Evolutionary conservation across 768 basidiomycete genomes (phyloP), one percentile per base, ranked within the genome.

Genomic region (Psilocybe subaeruginosa): DNA sequence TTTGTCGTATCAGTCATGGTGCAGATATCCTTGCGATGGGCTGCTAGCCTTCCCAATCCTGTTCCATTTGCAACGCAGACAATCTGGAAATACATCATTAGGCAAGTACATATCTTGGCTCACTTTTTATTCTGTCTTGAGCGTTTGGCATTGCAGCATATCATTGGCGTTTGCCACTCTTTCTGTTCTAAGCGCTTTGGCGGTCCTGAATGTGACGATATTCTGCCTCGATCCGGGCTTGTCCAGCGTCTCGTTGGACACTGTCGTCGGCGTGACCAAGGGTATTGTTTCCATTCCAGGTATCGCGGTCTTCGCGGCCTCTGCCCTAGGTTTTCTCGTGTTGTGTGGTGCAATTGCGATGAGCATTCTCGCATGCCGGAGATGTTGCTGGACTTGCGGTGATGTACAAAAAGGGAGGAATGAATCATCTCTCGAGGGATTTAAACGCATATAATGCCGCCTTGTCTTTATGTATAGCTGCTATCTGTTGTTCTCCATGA

Each of bases 1-100:
- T 56, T 56, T 47, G 30, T 56, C 8, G 56, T 56, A 12, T 47
- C 56, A n/a, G 48, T 56, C 30, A 56, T 35, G 8, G 8, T 48
- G 7, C 56, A 47, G 23, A 47, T 56, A 17, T 47, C 35, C 11
- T 16, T 56, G 30, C 30, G 35, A 27, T 48, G 46, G 31, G 56
- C 56, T 14, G 41, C 56, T 9, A 56, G 48, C 9, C 35, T 56
- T 9, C 56, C 56, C 30, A 47, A 35, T 27, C 45, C 56, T 23
- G 56, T 56, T 14, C 30, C 31, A 9, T 56, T 56, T 12, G 56
- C 30, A 9, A 47, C 30, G 8, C 56, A 56, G 19, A 56, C 17
- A 35, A 46, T 56, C 14, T 56, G 56, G 56, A 35, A 47, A 7
- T 19, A 48, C 35, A 56, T 56, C 16, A 33, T 56, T 30, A 35